Base-by-base conservation (phyloP, 345 rosid genomes). In the Rhodamnia rubescens region DNA sequence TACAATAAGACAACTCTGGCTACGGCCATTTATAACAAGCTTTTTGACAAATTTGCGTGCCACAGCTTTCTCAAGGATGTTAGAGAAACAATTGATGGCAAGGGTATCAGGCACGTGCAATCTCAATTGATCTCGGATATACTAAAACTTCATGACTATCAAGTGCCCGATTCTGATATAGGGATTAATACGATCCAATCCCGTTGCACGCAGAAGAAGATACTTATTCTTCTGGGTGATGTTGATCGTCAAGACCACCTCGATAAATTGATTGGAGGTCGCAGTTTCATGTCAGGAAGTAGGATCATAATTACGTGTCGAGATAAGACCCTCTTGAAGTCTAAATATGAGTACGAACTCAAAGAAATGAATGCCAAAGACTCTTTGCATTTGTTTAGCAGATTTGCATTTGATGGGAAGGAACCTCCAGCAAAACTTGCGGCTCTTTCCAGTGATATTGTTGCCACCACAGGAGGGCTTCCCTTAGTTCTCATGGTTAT, bases 401-500 rank as follows among this genome's bases (percentile, higher is more conserved):
- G 3, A 27, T 3, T 36, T 75, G 89, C 89, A 0, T 83, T 88
- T 61, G 14, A 42, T 51, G 5, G 4, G 14, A 3, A 74, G 5
- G 18, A 1, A 15, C 75, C 84, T 4, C 29, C 42, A 0, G 21
- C 0, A 6, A 1, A 57, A 0, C 80, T 32, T 0, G 50, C 5
- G 2, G 6, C 15, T 2, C 24, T 88, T 5, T 53, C 81, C 4
- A 0, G 26, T 12, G 0, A 51, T 14, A 36, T 85, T 9, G 84
- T 85, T 16, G 29, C 27, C 21, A 55, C 20, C 58, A 86, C 82
- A 53, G 83, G 84, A 32, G 85, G 87, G 20, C 87, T 85, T 83
- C 89, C 89, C 10, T 57, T 88, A 51, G 87, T 86, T 44, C 57
- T 88, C 11, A 40, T 3, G 11, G 29, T 83, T 47, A 4, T 85